Percentiles rank a stretch among this genome's conserved stretches.
These are phyloP conservation scores for Wolfiporia cocos DNA, from an alignment of 1,284 basidiomycete species.

Conservation along the genomic window DNA sequence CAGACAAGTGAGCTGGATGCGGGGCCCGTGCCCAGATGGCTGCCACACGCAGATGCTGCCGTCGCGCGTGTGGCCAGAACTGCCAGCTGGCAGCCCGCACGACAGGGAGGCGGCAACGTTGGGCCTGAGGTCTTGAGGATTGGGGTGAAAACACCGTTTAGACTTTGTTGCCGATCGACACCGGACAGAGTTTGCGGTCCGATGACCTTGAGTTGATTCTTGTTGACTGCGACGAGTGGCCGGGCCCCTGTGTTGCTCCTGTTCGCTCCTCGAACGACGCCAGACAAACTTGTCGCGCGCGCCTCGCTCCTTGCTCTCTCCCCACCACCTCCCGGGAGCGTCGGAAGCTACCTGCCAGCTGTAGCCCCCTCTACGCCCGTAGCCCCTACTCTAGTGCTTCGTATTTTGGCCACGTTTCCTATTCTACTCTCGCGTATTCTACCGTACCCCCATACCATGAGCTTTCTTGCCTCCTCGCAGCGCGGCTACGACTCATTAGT, in stretches of 20 bases:
- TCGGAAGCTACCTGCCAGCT: constrained; percentile 7
- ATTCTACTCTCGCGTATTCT: constrained; percentile 18
- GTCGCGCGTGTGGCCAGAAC: neutral
- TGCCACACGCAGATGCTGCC: neutral
- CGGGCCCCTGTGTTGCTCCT: constrained; percentile 21
- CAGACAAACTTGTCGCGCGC: neutral
- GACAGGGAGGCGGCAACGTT: constrained; percentile 1
- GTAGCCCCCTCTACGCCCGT: constrained; percentile 3
- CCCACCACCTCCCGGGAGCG: constrained; percentile 5
- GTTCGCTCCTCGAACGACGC: constrained; percentile 5
- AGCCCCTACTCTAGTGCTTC: constrained; percentile 18
- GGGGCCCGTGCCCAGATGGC: neutral
- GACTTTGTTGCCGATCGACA: constrained; percentile 20
- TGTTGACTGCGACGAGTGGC: constrained; percentile 16
- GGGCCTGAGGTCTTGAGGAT: constrained; percentile 7
- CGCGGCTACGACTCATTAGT: constrained; percentile 30
- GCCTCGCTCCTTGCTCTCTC: constrained; percentile 12
- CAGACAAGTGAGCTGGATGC: too few relatives aligned
- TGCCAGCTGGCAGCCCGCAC: neutral
- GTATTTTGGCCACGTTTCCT: constrained; percentile 13
- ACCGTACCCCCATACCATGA: constrained; percentile 29
- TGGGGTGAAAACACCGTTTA: constrained; percentile 10
- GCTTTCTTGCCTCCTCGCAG: constrained; percentile 35
- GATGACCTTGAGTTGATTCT: constrained; percentile 15
- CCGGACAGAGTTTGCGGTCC: constrained; percentile 14